Evolutionary conservation across 1,284 basidiomycete genomes (phyloP).

Genomic region (Apiotrichum gamsii): DNA sequence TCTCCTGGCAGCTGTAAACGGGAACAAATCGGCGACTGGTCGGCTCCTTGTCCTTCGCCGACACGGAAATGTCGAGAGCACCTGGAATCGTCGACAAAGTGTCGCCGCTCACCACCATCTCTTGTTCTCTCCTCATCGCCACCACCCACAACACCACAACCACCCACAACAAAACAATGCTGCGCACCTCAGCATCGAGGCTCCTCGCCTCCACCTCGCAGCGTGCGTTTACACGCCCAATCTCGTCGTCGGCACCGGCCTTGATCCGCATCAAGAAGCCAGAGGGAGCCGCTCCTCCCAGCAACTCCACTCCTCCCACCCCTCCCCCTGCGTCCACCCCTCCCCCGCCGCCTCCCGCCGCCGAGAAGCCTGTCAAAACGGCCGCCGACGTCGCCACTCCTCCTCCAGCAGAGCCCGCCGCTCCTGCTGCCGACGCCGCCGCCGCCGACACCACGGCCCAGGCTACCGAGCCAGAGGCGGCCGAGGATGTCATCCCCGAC

Average conservation of each 20-base stretch:
- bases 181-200: slow-evolving; percentile 11
- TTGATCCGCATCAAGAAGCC: slow-evolving; percentile 17
- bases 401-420: slow-evolving; percentile 5
- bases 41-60: too few species aligned
- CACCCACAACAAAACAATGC: slow-evolving; percentile 2
- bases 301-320: neutral
- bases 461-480: slow-evolving; percentile 4
- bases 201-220: slow-evolving; percentile 2
- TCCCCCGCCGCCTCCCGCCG: slow-evolving; percentile 22
- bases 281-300: slow-evolving; percentile 7
- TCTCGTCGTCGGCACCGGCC: slow-evolving; percentile 6
- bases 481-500: slow-evolving; percentile 15
- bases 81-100: too few species aligned
- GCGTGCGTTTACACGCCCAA: slow-evolving; percentile 5
- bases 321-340: neutral
- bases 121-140: too few species aligned
- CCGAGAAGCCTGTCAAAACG: slow-evolving; percentile 26
- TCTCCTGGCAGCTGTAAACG: too few species aligned
- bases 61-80: too few species aligned
- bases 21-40: too few species aligned
- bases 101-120: too few species aligned
- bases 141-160: neutral
- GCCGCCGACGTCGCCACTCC: slow-evolving; percentile 22
- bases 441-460: slow-evolving; percentile 17
- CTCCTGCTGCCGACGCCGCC: neutral